phyloP scores from a whole-genome alignment of 192 early-diverging fungal species.

The Podila minutissima region DNA sequence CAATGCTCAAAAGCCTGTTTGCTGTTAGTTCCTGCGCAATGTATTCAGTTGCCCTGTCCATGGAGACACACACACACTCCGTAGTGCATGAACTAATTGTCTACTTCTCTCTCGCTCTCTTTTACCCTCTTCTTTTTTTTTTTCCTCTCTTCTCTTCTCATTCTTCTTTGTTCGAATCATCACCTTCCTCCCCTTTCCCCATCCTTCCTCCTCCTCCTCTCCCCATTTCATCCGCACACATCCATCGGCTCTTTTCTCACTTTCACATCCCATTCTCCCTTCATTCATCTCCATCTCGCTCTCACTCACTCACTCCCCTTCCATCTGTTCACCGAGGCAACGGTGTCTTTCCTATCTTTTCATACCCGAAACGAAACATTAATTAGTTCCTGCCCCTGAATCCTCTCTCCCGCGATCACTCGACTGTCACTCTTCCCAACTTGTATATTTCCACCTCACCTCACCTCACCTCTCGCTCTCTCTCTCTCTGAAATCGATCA shows the following conservation, averaged over 20 bases:
- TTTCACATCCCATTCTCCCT: slow-evolving; percentile 12
- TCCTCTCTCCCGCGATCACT: too few relatives aligned
- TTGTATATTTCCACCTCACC: not conserved
- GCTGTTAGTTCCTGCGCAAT: too few relatives aligned
- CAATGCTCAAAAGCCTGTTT: too few relatives aligned
- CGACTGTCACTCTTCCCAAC: slow-evolving; percentile 10
- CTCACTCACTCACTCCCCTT: slow-evolving; percentile 2
- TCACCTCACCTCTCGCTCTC: not conserved
- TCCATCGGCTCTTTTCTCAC: not conserved
- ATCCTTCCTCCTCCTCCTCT: not conserved
- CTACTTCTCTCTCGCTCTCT: not conserved
- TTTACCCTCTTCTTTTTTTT: slow-evolving; percentile 1
- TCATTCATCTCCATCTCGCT: slow-evolving; percentile 3
- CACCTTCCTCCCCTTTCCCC: not conserved
- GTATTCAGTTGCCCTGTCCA: too few relatives aligned
- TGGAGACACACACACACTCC: not conserved
- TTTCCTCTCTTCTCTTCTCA: not conserved
- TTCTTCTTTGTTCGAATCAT: slow-evolving; percentile 2
- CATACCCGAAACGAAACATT: not conserved
- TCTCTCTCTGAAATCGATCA: not conserved
- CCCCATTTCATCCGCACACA: slow-evolving; percentile 2
- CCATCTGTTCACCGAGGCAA: not conserved
- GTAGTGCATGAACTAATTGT: not conserved
- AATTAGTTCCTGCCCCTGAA: not conserved
- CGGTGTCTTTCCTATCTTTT: not conserved